Evolutionary conservation across 257 asterid species (phyloP).

Genomic region (Nicotiana attenuata): DNA sequence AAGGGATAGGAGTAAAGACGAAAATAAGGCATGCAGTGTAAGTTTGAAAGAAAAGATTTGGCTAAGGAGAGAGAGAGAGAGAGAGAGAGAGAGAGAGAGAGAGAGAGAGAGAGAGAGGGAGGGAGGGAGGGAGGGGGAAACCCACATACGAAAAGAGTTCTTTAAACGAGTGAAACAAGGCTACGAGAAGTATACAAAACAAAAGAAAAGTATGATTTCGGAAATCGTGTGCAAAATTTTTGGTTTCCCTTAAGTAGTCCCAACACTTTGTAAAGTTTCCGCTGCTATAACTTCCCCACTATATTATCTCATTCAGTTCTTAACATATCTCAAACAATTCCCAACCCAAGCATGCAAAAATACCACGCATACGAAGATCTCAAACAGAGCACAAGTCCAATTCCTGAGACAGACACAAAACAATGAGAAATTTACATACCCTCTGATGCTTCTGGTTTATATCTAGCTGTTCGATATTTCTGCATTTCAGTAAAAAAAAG

Average conservation of each 20-base stretch:
- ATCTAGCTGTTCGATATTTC: slow-evolving; percentile 95
- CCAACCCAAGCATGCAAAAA: neutral
- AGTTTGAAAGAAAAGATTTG: neutral
- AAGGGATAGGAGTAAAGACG: neutral
- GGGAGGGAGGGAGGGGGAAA: too few species aligned
- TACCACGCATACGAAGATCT: neutral
- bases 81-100: neutral
- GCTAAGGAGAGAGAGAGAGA: neutral
- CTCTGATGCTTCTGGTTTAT: slow-evolving; percentile 71
- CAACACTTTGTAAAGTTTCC: neutral
- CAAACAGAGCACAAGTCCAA: slow-evolving; percentile 3
- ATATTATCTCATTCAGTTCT: neutral
- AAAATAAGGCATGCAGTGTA: neutral
- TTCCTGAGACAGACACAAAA: neutral
- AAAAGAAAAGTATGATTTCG: neutral
- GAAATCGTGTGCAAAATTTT: neutral
- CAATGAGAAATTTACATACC: slow-evolving; percentile 34
- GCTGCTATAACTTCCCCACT: neutral
- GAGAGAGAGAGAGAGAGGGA: neutral
- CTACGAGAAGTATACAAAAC: slow-evolving; percentile 1
- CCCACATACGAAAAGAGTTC: neutral
- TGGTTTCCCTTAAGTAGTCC: neutral
- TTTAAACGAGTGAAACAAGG: neutral
- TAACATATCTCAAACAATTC: neutral
- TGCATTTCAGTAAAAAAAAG: slow-evolving; percentile 35